phyloP scores from a whole-genome alignment of 805 yeast genomes.

The Yamadazyma laniorum region DNA sequence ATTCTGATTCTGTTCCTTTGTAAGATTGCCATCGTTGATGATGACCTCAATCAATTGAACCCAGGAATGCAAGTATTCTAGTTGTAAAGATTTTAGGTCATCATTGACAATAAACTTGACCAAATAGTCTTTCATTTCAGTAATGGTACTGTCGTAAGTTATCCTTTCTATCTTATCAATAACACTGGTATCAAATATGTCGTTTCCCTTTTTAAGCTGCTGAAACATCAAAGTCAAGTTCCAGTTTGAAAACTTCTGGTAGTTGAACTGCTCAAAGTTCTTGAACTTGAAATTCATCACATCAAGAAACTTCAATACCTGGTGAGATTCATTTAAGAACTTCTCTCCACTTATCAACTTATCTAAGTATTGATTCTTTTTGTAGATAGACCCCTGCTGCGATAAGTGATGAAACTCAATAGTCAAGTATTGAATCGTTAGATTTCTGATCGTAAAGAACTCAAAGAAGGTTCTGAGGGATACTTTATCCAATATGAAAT shows the following conservation, averaged over 20 bases:
- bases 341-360: slow-evolving; percentile 51
- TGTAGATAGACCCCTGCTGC: slow-evolving; percentile 44
- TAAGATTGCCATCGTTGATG: slow-evolving; percentile 53
- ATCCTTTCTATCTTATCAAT: slow-evolving; percentile 9
- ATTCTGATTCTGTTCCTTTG: slow-evolving; percentile 40
- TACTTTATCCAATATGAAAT: slow-evolving; percentile 29
- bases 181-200: background rate
- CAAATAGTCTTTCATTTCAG: slow-evolving; percentile 19
- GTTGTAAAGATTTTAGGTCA: slow-evolving; percentile 51
- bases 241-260: slow-evolving; percentile 26
- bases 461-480: slow-evolving; percentile 55
- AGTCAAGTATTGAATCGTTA: slow-evolving; percentile 62
- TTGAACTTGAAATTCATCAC: slow-evolving; percentile 56
- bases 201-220: slow-evolving; percentile 18
- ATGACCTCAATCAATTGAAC: slow-evolving; percentile 72
- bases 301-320: slow-evolving; percentile 68
- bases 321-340: slow-evolving; percentile 59
- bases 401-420: slow-evolving; percentile 64
- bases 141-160: background rate
- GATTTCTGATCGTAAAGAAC: slow-evolving; percentile 60
- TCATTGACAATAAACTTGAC: slow-evolving; percentile 46
- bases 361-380: slow-evolving; percentile 51
- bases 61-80: slow-evolving; percentile 77
- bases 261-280: slow-evolving; percentile 43
- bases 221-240: slow-evolving; percentile 35